Evolutionary conservation across 2,329 filamentous ascomycete genomes (phyloP), one percentile per base, ranked within the genome.

Genomic region (Sporothrix mexicana): DNA sequence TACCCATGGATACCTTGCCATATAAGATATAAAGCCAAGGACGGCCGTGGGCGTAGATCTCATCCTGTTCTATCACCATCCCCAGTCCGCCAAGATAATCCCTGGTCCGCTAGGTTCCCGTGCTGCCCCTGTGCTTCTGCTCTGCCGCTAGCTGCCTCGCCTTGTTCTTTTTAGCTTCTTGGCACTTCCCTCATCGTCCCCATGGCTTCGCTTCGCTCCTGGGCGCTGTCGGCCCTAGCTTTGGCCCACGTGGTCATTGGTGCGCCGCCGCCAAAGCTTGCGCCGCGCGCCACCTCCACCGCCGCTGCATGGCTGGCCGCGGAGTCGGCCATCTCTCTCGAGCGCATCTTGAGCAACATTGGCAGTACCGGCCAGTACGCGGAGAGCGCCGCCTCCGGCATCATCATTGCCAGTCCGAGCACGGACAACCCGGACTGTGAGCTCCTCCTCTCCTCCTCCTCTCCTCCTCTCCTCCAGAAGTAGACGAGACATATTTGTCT

Each of bases 381-480:
- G 3, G 80, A 78, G 45, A 78, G 84, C n/a, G n/a, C n/a, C n/a
- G n/a, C n/a, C n/a, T n/a, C n/a, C 0, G 88, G 88, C 2, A 78
- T 86, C 47, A 86, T 90, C n/a, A 81, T 90, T 77, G 89, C 89
- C 17, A 86, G 85, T 57, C 89, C 89, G 3, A 87, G 85, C 74
- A 86, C 81, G 49, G 76, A 76, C 17, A 81, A 86, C 68, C 89
- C 88, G 5, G 83, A 89, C 77, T 91, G 88, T 90, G 80, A 82
- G 85, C 0, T 25, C 47, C 17, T 45, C 10, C 7, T 20, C n/a
- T n/a, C n/a, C 17, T 10, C 36, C 57, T 9, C 20, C 0, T 17
- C 17, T 23, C 7, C 25, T 57, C n/a, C n/a, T n/a, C n/a, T n/a
- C n/a, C n/a, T n/a, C n/a, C n/a, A n/a, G n/a, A n/a, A n/a, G n/a